These are phyloP conservation scores for Suillus occidentalis DNA, from an alignment of 768 basidiomycete genomes.

Conservation along the genomic window DNA sequence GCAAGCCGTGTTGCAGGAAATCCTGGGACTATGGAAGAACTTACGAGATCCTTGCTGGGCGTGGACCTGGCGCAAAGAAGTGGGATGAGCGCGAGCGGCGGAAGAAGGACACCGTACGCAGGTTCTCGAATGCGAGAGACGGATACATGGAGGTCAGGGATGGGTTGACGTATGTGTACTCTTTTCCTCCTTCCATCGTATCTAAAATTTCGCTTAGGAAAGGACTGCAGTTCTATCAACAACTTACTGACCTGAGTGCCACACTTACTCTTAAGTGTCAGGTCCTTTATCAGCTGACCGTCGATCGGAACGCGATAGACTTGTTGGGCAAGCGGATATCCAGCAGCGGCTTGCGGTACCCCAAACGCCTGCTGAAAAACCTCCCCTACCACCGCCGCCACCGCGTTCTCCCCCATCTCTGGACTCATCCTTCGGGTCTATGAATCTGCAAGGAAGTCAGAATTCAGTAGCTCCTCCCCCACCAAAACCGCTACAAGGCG, in stretches of 20 bases:
- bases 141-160: slow-evolving; percentile 85
- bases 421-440: slow-evolving; percentile 54
- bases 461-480: slow-evolving; percentile 31
- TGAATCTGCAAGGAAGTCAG: slow-evolving; percentile 44
- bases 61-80: slow-evolving; percentile 73
- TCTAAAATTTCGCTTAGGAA: slow-evolving; percentile 50
- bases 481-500: slow-evolving; percentile 28
- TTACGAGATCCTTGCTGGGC: slow-evolving; percentile 72
- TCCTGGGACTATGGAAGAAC: slow-evolving; percentile 69
- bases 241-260: slow-evolving; percentile 63
- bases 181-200: slow-evolving; percentile 4
- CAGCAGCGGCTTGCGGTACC: slow-evolving; percentile 59
- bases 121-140: slow-evolving; percentile 77
- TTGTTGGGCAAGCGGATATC: slow-evolving; percentile 70
- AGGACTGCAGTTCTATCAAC: slow-evolving; percentile 86
- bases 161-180: slow-evolving; percentile 69
- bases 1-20: slow-evolving; percentile 68
- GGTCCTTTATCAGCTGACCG: slow-evolving; percentile 63
- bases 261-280: slow-evolving; percentile 61
- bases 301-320: slow-evolving; percentile 64
- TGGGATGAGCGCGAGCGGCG: slow-evolving; percentile 82
- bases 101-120: slow-evolving; percentile 70
- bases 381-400: slow-evolving; percentile 40
- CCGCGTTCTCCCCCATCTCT: slow-evolving; percentile 40
- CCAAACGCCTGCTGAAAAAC: slow-evolving; percentile 46